phyloP scores from a whole-genome alignment of 2,329 filamentous ascomycete genomes.

The Aspergillus sp. region DNA sequence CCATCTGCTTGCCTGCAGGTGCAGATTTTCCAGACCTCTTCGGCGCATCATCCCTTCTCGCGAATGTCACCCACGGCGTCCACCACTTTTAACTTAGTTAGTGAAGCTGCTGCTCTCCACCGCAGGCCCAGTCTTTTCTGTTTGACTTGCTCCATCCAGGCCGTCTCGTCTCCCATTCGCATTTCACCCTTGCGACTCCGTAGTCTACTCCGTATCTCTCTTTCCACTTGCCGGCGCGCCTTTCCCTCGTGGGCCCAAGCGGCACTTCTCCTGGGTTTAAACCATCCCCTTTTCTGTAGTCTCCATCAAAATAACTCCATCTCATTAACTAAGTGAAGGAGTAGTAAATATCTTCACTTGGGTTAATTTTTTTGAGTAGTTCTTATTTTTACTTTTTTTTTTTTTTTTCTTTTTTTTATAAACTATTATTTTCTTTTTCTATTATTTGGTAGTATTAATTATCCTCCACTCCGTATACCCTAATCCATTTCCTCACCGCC shows the following conservation, averaged over 20 bases:
- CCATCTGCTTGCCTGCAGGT: neutral
- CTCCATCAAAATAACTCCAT: neutral
- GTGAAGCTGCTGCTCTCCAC: slow-evolving; percentile 7
- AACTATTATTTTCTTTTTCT: too few relatives aligned
- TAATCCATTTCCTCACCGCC: too few relatives aligned
- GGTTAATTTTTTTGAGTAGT: too few relatives aligned
- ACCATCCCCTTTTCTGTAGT: slow-evolving; percentile 6
- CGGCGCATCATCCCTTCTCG: neutral
- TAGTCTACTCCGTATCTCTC: neutral
- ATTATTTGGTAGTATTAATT: too few relatives aligned
- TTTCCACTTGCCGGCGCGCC: slow-evolving; percentile 7
- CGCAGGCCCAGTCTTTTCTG: neutral
- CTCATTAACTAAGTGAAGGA: neutral
- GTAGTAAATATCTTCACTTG: neutral
- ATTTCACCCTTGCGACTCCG: neutral
- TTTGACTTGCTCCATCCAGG: neutral
- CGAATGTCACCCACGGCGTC: neutral
- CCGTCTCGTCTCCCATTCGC: slow-evolving; percentile 6
- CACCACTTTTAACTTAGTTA: too few relatives aligned
- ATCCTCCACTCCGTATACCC: too few relatives aligned
- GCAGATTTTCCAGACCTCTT: neutral
- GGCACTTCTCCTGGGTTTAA: slow-evolving; percentile 14
- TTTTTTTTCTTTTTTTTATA: too few relatives aligned
- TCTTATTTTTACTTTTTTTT: too few relatives aligned
- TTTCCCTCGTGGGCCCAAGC: slow-evolving; percentile 21